Percentiles rank a stretch among this genome's conserved stretches.
Conservation (phyloP, 306 rosid species). For the Pterocarpus santalinus region DNA sequence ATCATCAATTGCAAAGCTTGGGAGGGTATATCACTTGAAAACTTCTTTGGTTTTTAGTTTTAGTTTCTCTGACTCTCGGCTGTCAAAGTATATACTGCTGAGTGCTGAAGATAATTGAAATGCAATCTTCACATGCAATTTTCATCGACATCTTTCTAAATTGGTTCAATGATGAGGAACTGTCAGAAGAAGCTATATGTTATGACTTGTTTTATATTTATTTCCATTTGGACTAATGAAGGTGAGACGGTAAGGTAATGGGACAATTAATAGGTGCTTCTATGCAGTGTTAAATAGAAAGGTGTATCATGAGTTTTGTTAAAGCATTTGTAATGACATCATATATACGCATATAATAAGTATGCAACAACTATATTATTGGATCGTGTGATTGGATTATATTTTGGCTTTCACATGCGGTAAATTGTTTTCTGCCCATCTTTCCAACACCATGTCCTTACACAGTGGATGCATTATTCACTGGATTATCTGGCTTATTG, state of each 20-base stretch:
- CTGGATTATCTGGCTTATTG: constrained; percentile 6
- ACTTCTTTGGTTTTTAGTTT: constrained; percentile 24
- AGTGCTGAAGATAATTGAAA: constrained; percentile 12
- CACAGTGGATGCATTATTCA: not conserved
- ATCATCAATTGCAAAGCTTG: constrained; percentile 90
- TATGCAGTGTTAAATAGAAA: not conserved
- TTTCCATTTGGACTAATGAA: not conserved
- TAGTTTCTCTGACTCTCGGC: constrained; percentile 16
- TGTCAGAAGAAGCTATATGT: not conserved
- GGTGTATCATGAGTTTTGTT: no score
- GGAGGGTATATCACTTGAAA: constrained; percentile 67
- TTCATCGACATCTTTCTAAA: constrained; percentile 26
- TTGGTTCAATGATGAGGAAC: not conserved
- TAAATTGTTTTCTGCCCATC: constrained; percentile 1
- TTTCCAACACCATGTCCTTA: not conserved
- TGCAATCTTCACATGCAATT: constrained; percentile 23
- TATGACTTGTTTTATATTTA: not conserved
- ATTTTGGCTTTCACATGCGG: not conserved
- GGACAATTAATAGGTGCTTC: constrained; percentile 13
- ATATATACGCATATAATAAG: not conserved
- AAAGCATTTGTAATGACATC: not conserved
- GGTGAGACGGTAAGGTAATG: constrained; percentile 4
- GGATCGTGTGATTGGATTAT: constrained; percentile 27
- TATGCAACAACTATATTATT: constrained; percentile 5
- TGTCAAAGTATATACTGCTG: constrained; percentile 22